Conservation (phyloP, 305 asterid genomes). For the Fraxinus nigra region DNA sequence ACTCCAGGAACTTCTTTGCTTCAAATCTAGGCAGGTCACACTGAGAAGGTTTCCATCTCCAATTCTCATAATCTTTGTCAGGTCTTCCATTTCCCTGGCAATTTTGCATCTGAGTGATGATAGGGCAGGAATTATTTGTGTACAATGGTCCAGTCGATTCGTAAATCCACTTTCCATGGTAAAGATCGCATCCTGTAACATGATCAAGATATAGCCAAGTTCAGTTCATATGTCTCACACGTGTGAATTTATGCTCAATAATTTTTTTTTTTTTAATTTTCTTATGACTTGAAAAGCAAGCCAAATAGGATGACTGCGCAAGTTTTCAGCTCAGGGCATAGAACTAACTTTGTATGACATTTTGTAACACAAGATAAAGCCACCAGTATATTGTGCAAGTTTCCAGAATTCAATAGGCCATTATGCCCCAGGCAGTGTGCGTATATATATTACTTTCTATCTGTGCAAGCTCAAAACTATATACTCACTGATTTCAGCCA, state of each 20-base stretch:
- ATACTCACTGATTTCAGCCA: background rate
- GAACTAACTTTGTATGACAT: background rate
- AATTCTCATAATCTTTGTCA: conserved; percentile 82
- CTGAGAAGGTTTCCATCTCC: conserved; percentile 87
- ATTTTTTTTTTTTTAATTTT: background rate
- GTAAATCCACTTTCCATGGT: conserved; percentile 77
- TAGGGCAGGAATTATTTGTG: conserved; percentile 78
- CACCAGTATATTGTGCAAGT: background rate
- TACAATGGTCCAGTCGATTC: conserved; percentile 73
- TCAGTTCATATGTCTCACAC: background rate
- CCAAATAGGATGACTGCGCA: background rate
- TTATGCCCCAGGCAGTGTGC: conserved; percentile 4
- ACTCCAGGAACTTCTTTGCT: conserved; percentile 67
- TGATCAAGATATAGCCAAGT: conserved; percentile 9
- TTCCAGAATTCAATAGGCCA: background rate
- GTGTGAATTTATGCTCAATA: conserved; percentile 3
- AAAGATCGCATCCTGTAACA: conserved; percentile 78
- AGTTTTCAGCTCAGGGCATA: background rate
- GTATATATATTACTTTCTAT: background rate
- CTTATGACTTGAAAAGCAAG: background rate
- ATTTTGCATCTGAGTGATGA: conserved; percentile 85
- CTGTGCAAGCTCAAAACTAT: conserved; percentile 1
- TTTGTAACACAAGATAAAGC: background rate
- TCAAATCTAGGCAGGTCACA: conserved; percentile 84
- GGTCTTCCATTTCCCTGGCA: conserved; percentile 98